phyloP scores from a whole-genome alignment of 140 eudicot species.

The Flaveria floridana region DNA sequence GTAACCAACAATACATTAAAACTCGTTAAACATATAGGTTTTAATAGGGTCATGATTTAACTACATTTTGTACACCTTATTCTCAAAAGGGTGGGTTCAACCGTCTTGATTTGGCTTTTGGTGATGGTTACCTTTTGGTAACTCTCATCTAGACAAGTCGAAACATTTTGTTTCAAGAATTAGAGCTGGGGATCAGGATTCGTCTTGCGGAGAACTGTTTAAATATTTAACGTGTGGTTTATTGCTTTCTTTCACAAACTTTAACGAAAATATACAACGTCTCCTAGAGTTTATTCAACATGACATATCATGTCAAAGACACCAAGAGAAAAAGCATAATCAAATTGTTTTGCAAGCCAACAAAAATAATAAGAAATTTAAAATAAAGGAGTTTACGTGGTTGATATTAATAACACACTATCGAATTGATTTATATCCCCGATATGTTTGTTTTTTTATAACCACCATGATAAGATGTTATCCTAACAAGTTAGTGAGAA shows the following conservation, averaged over 20 bases:
- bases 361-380: not conserved
- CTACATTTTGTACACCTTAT: not conserved
- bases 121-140: not conserved
- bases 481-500: conserved; percentile 16
- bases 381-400: not conserved
- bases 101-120: not conserved
- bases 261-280: not conserved
- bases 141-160: not conserved
- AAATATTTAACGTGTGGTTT: not conserved
- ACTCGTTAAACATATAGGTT: too few species aligned
- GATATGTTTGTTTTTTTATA: not conserved
- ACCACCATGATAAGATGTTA: conserved; percentile 10
- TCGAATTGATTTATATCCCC: not conserved
- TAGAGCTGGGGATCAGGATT: not conserved
- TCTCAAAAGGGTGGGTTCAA: not conserved
- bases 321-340: not conserved
- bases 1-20: too few species aligned
- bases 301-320: not conserved
- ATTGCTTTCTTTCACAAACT: not conserved
- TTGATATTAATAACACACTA: not conserved
- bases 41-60: not conserved
- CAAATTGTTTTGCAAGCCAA: not conserved
- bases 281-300: not conserved
- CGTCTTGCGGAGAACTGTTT: not conserved
- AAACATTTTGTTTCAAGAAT: not conserved